Percentiles rank a stretch among this genome's conserved stretches.
phyloP scores from a whole-genome alignment of 805 yeast species.

The Pichia phayaonensis region DNA sequence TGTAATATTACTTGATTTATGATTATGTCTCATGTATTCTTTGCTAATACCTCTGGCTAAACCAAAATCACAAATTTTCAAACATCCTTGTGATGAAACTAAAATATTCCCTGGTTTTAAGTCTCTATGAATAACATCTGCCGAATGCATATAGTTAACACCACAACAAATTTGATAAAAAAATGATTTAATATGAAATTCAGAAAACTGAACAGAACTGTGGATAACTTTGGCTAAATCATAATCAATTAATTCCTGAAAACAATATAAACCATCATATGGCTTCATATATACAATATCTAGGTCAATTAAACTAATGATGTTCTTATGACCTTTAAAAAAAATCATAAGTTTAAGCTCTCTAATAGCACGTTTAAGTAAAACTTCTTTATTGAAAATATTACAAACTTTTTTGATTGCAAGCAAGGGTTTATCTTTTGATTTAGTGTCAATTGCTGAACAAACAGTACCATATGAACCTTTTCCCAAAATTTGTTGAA shows the following conservation, averaged over 20 bases:
- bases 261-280: slow-evolving; percentile 81
- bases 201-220: slow-evolving; percentile 70
- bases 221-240: slow-evolving; percentile 80
- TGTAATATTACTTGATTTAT: slow-evolving; percentile 46
- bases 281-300: slow-evolving; percentile 62
- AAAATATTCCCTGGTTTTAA: slow-evolving; percentile 86
- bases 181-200: slow-evolving; percentile 70
- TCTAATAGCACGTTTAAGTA: slow-evolving; percentile 72
- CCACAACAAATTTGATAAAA: slow-evolving; percentile 82
- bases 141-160: slow-evolving; percentile 80
- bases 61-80: slow-evolving; percentile 92
- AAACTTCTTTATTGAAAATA: slow-evolving; percentile 58
- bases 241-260: slow-evolving; percentile 76
- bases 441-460: slow-evolving; percentile 51
- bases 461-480: slow-evolving; percentile 88
- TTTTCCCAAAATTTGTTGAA: slow-evolving; percentile 58
- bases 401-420: slow-evolving; percentile 79
- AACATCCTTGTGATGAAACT: slow-evolving; percentile 61
- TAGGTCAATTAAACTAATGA: slow-evolving; percentile 64
- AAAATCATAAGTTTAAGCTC: slow-evolving; percentile 76
- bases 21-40: slow-evolving; percentile 25
- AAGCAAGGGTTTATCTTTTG: slow-evolving; percentile 32
- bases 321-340: slow-evolving; percentile 81
- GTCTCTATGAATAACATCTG: slow-evolving; percentile 88
- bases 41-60: slow-evolving; percentile 67